These are phyloP conservation scores for Polytrichum formosum DNA, from an alignment of 225 moss, liverwort and hornwort species.

Conservation along the genomic window DNA sequence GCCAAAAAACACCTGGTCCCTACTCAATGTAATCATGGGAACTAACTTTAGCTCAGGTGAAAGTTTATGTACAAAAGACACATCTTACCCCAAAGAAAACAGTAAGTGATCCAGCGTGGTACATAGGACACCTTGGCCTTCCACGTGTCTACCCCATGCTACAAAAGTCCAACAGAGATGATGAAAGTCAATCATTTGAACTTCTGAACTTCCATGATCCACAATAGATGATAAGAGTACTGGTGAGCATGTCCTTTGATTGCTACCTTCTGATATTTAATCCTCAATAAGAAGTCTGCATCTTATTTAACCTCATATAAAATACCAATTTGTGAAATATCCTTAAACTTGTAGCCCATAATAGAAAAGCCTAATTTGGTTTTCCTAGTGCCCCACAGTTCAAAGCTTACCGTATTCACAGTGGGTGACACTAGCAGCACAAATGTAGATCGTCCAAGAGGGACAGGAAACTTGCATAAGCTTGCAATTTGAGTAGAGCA, in stretches of 20 bases:
- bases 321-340: background rate
- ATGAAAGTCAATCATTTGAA: background rate
- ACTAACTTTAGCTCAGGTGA: background rate
- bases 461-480: constrained; percentile 34
- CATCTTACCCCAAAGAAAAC: constrained; percentile 54
- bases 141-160: constrained; percentile 58
- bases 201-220: background rate
- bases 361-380: no score
- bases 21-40: no score
- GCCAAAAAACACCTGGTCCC: no score
- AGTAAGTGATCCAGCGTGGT: constrained; percentile 56
- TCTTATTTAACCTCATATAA: background rate
- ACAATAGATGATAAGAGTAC: background rate
- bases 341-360: no score
- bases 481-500: constrained; percentile 34
- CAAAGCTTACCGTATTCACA: constrained; percentile 23
- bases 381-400: no score
- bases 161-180: constrained; percentile 8
- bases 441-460: constrained; percentile 26
- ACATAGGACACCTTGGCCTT: constrained; percentile 50
- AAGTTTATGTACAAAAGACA: constrained; percentile 8
- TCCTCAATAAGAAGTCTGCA: background rate
- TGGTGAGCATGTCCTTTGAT: no score
- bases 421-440: constrained; percentile 38
- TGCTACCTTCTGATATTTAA: background rate